These are phyloP conservation scores for Cordyceps tenuipes DNA, from an alignment of 2,329 filamentous ascomycete species.

Conservation along the genomic window DNA sequence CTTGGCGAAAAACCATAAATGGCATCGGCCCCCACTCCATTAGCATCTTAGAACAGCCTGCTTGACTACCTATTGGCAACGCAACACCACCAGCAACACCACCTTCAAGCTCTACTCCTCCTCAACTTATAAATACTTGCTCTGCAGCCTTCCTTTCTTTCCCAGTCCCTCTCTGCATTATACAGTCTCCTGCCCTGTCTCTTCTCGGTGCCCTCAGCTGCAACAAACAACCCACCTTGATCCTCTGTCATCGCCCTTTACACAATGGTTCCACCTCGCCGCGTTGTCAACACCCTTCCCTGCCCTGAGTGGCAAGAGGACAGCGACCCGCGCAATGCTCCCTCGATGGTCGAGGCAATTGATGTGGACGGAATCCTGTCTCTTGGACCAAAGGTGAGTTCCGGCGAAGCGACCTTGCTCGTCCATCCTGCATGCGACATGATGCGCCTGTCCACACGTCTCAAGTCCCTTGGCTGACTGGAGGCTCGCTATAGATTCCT, in stretches of 20 bases:
- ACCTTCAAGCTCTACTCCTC: background rate
- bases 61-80: background rate
- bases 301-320: background rate
- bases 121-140: background rate
- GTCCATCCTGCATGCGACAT: background rate
- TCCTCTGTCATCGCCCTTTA: background rate
- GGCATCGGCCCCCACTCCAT: conserved; percentile 22
- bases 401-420: background rate
- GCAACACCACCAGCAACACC: background rate
- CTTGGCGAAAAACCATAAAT: conserved; percentile 28
- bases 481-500: conserved; percentile 27
- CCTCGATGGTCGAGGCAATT: background rate
- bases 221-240: background rate
- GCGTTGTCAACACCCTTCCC: background rate
- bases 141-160: background rate
- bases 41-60: conserved; percentile 3
- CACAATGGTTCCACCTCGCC: conserved; percentile 10
- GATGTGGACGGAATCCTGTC: background rate
- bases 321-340: background rate
- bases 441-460: background rate
- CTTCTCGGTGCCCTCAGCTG: background rate
- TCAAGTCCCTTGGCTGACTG: background rate
- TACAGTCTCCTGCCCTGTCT: background rate
- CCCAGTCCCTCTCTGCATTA: background rate
- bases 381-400: conserved; percentile 10